Base-by-base conservation (phyloP, 306 rosid species). In the Arachis hypogaea region DNA sequence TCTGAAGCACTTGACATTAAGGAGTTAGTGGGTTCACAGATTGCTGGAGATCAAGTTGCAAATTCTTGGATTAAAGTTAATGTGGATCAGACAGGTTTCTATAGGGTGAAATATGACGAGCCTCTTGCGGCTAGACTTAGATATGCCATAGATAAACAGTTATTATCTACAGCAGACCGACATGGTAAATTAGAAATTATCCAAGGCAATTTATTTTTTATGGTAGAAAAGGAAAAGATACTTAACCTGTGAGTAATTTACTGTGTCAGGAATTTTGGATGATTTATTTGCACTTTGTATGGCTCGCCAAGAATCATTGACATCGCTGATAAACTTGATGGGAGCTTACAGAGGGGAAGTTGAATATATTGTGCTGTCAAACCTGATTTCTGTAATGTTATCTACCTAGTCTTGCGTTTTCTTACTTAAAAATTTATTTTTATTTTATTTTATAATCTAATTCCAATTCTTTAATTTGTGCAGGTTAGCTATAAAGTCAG, bases 11-110 rank as follows among this genome's bases (percentile, higher is more conserved):
- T 64, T 66, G 92, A 91, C 78, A 52, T 85, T 54, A 85, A 82
- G 59, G 91, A 89, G 70, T 71, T 79, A 50, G 58, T 82, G 30
- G 77, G 85, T 45, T 73, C 82, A 58, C 42, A 45, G 59, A 33
- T 33, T 43, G 78, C 63, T 60, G 81, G 40, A 69, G 68, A 77
- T 33, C 38, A 33, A 33, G 38, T 33, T 50, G 49, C 7, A 22
- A 61, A 74, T 75, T 52, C 77, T 72, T 93, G 97, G 97, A 82
- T 91, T 81, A 93, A 93, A 79, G 79, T 93, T 78, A 91, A 93
- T 81, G 96, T 91, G 83, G 96, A 89, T 55, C 98, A 93, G 86
- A 30, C 98, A 79, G 98, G 98, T 76, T 91, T 93, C 78, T 93
- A 93, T 84, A 77, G 98, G 83, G 98, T 93, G 88, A 91, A 93